These are phyloP conservation scores for Musa troglodytarum DNA, from an alignment of 176 grass and related monocot species.

Conservation along the genomic window DNA sequence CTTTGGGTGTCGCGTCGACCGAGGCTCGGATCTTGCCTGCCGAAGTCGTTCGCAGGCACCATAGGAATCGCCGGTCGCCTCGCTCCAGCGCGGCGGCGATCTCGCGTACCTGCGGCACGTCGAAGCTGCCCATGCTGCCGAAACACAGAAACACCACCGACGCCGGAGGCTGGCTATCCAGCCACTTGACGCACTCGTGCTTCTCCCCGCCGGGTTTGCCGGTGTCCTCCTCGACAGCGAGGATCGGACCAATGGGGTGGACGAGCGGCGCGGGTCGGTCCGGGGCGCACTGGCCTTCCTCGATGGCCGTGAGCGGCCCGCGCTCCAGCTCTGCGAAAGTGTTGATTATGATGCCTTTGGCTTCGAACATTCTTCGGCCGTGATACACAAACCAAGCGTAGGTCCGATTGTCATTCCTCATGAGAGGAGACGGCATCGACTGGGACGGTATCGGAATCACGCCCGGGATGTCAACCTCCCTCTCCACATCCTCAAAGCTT, in stretches of 20 bases:
- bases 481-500: slow-evolving; percentile 22
- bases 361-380: slow-evolving; percentile 23
- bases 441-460: slow-evolving; percentile 29
- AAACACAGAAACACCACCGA: slow-evolving; percentile 59
- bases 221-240: background rate
- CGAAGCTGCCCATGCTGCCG: slow-evolving; percentile 43
- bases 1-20: slow-evolving; percentile 6
- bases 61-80: slow-evolving; percentile 44
- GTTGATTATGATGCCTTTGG: slow-evolving; percentile 42
- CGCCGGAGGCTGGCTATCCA: slow-evolving; percentile 34
- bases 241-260: slow-evolving; percentile 26
- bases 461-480: slow-evolving; percentile 32
- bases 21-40: background rate
- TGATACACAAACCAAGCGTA: slow-evolving; percentile 35
- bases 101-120: slow-evolving; percentile 25
- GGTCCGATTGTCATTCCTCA: slow-evolving; percentile 26
- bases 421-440: slow-evolving; percentile 20
- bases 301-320: slow-evolving; percentile 16
- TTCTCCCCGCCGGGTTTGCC: background rate
- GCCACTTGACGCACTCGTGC: slow-evolving; percentile 44
- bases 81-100: slow-evolving; percentile 40
- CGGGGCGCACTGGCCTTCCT: slow-evolving; percentile 5
- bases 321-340: slow-evolving; percentile 28
- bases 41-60: slow-evolving; percentile 24
- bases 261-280: slow-evolving; percentile 8